phyloP scores from a whole-genome alignment of 2,329 filamentous ascomycete species.

The Fusarium fracticaudum region DNA sequence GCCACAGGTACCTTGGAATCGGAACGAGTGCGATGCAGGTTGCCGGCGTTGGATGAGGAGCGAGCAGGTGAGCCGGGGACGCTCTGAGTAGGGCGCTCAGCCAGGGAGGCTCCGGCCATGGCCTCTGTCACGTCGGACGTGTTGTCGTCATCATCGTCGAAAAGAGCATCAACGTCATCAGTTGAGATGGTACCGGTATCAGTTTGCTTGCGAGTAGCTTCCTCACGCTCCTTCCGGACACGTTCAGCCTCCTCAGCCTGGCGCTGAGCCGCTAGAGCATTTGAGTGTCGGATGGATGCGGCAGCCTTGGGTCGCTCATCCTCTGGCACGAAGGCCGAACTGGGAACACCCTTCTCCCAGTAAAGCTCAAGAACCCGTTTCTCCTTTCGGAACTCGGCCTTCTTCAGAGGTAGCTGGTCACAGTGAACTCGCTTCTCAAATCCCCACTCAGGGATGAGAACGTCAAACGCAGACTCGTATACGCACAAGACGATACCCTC shows the following conservation, averaged over 20 bases:
- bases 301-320: slow-evolving; percentile 92
- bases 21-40: slow-evolving; percentile 87
- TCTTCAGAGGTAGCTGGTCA: slow-evolving; percentile 96
- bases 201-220: slow-evolving; percentile 90
- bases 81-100: slow-evolving; percentile 92
- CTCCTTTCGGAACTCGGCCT: slow-evolving; percentile 99
- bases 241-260: slow-evolving; percentile 86
- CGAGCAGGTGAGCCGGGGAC: slow-evolving; percentile 91
- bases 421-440: slow-evolving; percentile 99
- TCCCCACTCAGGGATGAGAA: slow-evolving; percentile 96
- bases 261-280: slow-evolving; percentile 78
- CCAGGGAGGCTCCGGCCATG: slow-evolving; percentile 88
- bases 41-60: slow-evolving; percentile 72
- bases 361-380: slow-evolving; percentile 94
- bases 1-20: slow-evolving; percentile 87
- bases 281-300: slow-evolving; percentile 76
- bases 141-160: slow-evolving; percentile 92
- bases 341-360: slow-evolving; percentile 99
- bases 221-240: slow-evolving; percentile 85
- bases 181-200: slow-evolving; percentile 95
- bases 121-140: slow-evolving; percentile 89
- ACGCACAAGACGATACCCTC: slow-evolving; percentile 97
- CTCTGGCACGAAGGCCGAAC: slow-evolving; percentile 94
- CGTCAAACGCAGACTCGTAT: slow-evolving; percentile 98
- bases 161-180: slow-evolving; percentile 93